phyloP scores from a whole-genome alignment of 2,329 filamentous ascomycete genomes.

The Phaeosphaeria sp. region DNA sequence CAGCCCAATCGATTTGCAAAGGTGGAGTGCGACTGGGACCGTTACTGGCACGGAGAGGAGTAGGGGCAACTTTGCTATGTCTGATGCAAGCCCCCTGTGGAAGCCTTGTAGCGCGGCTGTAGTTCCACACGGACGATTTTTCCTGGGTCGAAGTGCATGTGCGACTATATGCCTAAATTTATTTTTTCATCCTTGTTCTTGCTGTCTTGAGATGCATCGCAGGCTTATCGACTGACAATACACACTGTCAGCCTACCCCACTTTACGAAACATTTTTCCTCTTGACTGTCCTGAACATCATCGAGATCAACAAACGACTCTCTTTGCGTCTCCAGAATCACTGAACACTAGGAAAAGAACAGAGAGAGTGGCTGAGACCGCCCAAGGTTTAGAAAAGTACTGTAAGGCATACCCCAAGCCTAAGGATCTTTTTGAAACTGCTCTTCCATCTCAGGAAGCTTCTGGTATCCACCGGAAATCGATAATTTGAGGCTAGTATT shows the following conservation, averaged over 20 bases:
- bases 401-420: not conserved
- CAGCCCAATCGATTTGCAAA: not conserved
- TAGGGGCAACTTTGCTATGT: not conserved
- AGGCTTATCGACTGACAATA: not conserved
- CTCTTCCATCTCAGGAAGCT: not conserved
- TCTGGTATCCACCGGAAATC: not conserved
- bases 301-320: not conserved
- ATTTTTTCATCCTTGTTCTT: not conserved
- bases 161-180: not conserved
- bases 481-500: not conserved
- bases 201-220: not conserved
- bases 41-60: not conserved
- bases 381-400: not conserved
- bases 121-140: not conserved
- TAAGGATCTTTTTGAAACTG: not conserved
- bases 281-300: not conserved
- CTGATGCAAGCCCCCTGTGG: not conserved
- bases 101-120: not conserved
- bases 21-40: not conserved
- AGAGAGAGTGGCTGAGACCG: not conserved
- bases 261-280: not conserved
- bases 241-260: not conserved
- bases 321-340: not conserved
- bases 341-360: not conserved
- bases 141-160: not conserved